Percentiles rank a stretch among this genome's conserved stretches.
phyloP scores from a whole-genome alignment of 1,139 yeast genomes.

The Suhomyces choctaworum region DNA sequence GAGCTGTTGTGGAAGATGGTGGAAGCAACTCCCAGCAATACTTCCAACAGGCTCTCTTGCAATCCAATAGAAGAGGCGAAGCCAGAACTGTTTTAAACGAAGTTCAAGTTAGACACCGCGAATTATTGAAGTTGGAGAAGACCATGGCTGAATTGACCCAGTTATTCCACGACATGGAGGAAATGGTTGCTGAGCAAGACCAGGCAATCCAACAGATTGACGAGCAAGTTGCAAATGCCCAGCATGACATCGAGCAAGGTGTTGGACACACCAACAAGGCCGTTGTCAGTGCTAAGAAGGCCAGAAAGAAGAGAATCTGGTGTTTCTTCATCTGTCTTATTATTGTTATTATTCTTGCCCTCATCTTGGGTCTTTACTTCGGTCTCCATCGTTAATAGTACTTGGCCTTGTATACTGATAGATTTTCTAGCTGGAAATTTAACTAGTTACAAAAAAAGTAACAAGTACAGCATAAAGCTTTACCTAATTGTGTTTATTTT shows the following conservation, averaged over 20 bases:
- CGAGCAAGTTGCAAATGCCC: slow-evolving; percentile 79
- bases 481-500: slow-evolving; percentile 9
- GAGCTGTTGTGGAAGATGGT: slow-evolving; percentile 74
- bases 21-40: slow-evolving; percentile 73
- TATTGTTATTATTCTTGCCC: slow-evolving; percentile 64
- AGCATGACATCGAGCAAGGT: slow-evolving; percentile 89
- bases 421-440: slow-evolving; percentile 10
- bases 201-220: slow-evolving; percentile 82
- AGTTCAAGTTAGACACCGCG: slow-evolving; percentile 95
- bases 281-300: slow-evolving; percentile 81
- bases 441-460: slow-evolving; percentile 10
- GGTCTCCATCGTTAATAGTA: slow-evolving; percentile 28
- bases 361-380: slow-evolving; percentile 56
- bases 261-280: slow-evolving; percentile 94
- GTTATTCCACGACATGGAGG: slow-evolving; percentile 95
- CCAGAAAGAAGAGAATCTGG: slow-evolving; percentile 91
- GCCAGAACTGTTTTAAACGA: slow-evolving; percentile 94
- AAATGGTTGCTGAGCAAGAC: slow-evolving; percentile 94
- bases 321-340: slow-evolving; percentile 68
- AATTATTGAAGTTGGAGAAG: slow-evolving; percentile 89
- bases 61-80: slow-evolving; percentile 93
- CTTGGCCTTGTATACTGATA: slow-evolving; percentile 12
- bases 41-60: slow-evolving; percentile 90
- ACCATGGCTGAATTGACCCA: slow-evolving; percentile 95
- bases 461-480: slow-evolving; percentile 9